Evolutionary conservation across 1,284 basidiomycete genomes (phyloP), one percentile per base, ranked within the genome.

Genomic region (Apiotrichum mycotoxinovorans): DNA sequence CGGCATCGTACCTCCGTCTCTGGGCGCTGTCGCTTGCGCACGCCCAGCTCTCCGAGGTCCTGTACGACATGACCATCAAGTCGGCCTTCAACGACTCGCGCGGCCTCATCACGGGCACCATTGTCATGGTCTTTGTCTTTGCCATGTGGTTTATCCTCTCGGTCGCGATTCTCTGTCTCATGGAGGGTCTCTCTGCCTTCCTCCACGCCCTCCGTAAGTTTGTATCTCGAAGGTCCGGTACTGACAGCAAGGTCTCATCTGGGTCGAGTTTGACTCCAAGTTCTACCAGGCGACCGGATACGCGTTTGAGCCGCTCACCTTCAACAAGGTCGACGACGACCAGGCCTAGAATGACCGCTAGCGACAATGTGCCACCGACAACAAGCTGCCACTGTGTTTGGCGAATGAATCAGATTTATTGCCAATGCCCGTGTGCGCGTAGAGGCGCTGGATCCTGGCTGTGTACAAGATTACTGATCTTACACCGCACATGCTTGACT

Each of bases 11-110:
- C 79, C 86, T 99, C 52, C 95, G 95, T 79, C 83, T 99, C 38
- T 99, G 95, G 95, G 96, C 96, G 23, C 83, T 99, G 11, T 98
- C 96, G 33, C 84, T 98, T 49, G 95, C 95, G 10, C 95, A 99
- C 79, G 93, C 96, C 15, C 96, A 98, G 79, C 82, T 99, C 25
- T 95, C 91, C 51, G 94, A 97, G 77, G 96, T 99, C 47, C 79
- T 95, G 57, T 95, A 91, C 88, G 74, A 74, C 53, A 93, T 94
- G 91, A 91, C 89, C 0, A 66, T 95, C 38, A 85, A 79, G 55
- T 67, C 71, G 10, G 83, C 82, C 54, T 81, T 92, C 37, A 55
- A 62, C 9, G 66, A 54, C 42, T 61, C 64, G 23, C 83, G 85
- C 30, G 72, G 75, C 27, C 30, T 62, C 20, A 61, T 91, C 44